Base-by-base conservation (phyloP, 305 asterid genomes). In the Ajuga reptans region DNA sequence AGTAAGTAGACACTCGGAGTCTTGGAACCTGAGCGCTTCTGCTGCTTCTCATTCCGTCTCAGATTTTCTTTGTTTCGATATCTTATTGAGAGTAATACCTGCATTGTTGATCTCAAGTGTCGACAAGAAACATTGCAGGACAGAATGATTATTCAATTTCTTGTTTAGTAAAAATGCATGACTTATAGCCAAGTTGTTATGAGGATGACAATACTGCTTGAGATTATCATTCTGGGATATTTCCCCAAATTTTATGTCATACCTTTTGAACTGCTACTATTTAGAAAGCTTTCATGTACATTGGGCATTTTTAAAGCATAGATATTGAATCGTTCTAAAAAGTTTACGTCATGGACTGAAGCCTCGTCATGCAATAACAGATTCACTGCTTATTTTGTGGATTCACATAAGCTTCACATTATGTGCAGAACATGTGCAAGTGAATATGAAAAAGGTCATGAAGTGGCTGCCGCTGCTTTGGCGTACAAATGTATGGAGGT, bases 401-500 rank as follows among this genome's bases (percentile, higher is more conserved):
- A 68, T 64, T 77, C 71, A 58, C 76, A 61, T 74, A 39, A 54
- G 64, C 70, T 72, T 64, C 47, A 60, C 58, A 55, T 54, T 72
- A 73, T 68, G 52, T 84, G 82, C 96, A 92, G 98, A 80, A 68
- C 73, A 43, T 87, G 97, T 80, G 97, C 95, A 73, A 75, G 34
- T 63, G 95, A 84, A 62, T 90, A 89, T 59, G 92, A 89, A 79
- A 86, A 85, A 69, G 78, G 79, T 73, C 79, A 78, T 71, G 95
- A 93, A 72, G 63, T 85, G 87, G 91, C 92, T 67, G 83, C 89
- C 59, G 95, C 97, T 68, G 86, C 96, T 64, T 80, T 93, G 89
- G 91, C 94, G 76, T 90, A 84, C 78, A 93, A 93, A 78, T 90
- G 98, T 66, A 72, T 85, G 87, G 97, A 90, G 82, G 94, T 89